Conservation (phyloP, 805 yeast genomes). For the Saccharomycopsis sp. region DNA sequence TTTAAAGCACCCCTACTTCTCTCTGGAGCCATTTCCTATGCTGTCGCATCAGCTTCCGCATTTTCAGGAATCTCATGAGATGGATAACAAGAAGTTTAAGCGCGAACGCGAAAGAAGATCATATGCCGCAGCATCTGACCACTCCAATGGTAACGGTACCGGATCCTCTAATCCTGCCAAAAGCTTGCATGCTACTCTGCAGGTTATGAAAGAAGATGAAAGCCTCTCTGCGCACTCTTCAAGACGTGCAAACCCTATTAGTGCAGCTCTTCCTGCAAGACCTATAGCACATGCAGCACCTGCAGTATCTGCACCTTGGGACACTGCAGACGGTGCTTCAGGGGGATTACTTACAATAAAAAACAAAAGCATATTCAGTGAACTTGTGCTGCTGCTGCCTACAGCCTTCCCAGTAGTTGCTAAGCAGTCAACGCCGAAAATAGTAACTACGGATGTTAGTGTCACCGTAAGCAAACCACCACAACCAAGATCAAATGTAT, state of each 20-base stretch:
- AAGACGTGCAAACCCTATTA: not conserved
- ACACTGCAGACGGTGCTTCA: not conserved
- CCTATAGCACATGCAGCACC: not conserved
- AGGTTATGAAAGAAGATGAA: not conserved
- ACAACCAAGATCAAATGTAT: not conserved
- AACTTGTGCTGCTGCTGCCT: not conserved
- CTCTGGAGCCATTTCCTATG: constrained; percentile 59
- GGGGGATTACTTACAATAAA: not conserved
- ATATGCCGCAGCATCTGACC: not conserved
- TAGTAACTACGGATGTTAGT: not conserved
- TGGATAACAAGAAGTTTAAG: constrained; percentile 60
- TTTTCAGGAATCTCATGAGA: constrained; percentile 84
- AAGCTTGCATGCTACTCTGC: not conserved
- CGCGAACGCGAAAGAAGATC: constrained; percentile 28
- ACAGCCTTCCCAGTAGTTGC: not conserved
- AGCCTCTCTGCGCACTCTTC: not conserved
- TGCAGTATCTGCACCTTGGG: not conserved
- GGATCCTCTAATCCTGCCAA: not conserved
- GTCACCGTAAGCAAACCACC: not conserved
- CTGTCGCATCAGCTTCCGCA: constrained; percentile 32
- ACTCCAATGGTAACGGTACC: not conserved
- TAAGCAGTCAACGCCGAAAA: not conserved
- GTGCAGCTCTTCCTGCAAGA: not conserved
- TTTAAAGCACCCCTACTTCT: constrained; percentile 61
- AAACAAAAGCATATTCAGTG: constrained; percentile 1